Percentiles rank a stretch among this genome's conserved stretches.
Evolutionary conservation across 805 yeast species (phyloP).

Genomic region (Metschnikowia corniflorae): DNA sequence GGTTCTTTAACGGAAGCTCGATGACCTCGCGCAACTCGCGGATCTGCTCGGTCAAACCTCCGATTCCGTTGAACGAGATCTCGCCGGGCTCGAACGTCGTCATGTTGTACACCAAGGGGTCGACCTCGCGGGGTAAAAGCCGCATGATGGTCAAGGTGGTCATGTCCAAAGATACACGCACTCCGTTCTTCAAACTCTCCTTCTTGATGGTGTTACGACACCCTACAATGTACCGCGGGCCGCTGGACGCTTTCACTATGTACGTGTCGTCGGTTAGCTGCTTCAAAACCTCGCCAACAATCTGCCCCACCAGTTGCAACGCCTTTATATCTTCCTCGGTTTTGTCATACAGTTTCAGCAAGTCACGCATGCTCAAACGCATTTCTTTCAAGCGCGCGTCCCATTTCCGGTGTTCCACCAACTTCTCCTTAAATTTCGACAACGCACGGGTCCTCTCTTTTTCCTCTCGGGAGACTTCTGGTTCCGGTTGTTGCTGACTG

Average conservation of each 20-base stretch:
- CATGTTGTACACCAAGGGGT: constrained; percentile 97
- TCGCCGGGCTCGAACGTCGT: constrained; percentile 98
- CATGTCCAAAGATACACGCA: constrained; percentile 95
- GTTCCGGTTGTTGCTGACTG: neutral
- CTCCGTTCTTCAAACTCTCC: constrained; percentile 82
- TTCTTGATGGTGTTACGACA: constrained; percentile 90
- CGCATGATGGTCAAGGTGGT: constrained; percentile 98
- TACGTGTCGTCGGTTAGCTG: constrained; percentile 92
- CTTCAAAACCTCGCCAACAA: constrained; percentile 94
- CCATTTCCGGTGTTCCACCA: constrained; percentile 91
- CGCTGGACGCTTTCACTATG: constrained; percentile 94
- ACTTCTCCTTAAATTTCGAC: constrained; percentile 73
- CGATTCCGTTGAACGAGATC: constrained; percentile 88
- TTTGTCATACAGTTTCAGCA: constrained; percentile 81
- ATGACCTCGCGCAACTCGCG: constrained; percentile 96
- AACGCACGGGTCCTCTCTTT: constrained; percentile 78
- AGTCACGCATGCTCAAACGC: constrained; percentile 75
- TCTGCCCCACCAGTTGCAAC: constrained; percentile 93
- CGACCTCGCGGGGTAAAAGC: constrained; percentile 94
- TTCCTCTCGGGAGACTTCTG: constrained; percentile 37
- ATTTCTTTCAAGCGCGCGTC: constrained; percentile 85
- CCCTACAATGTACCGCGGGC: constrained; percentile 97
- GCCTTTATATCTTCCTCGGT: constrained; percentile 98
- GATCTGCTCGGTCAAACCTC: constrained; percentile 94
- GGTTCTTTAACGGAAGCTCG: constrained; percentile 94